Base-by-base conservation (phyloP, 306 rosid genomes). In the Lupinus albus region DNA sequence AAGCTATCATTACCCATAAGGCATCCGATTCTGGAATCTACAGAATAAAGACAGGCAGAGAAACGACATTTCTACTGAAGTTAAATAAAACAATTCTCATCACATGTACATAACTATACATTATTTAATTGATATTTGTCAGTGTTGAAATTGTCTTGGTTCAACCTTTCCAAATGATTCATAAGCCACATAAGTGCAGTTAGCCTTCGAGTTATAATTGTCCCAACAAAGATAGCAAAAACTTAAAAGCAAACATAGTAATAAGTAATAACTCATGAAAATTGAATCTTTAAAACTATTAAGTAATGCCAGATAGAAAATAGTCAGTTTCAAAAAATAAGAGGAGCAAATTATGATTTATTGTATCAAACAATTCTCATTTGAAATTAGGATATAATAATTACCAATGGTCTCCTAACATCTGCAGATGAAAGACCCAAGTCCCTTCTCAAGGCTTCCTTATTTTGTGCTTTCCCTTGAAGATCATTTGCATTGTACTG, bases 331-430 rank as follows among this genome's bases (percentile, higher is more conserved):
- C 15, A 17, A 59, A 13, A 59, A 17, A 9, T 10, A 12, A 46
- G 12, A 70, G 48, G 53, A 53, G 25, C 7, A 56, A 68, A 61
- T 59, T 28, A 50, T 13, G 52, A 50, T 39, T 49, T 17, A 64
- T 67, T 69, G 64, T 25, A 59, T 64, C 64, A 67, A 68, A 50
- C 13, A 52, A 11, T 44, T 62, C 56, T 60, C 50, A 62, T 32
- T 44, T 68, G 57, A 49, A 60, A 38, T 45, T 47, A 64, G 78
- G 82, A 78, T 54, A 62, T 61, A 38, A 38, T 47, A 70, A 41
- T 80, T 93, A 93, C 99, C 97, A 93, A 70, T 56, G 99, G 99
- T 75, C 80, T 90, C 78, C 52, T 79, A 79, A 70, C 68, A 82
- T 81, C 84, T 9, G 77, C 72, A 64, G 86, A 86, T 38, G 96